Percentiles rank a stretch among this genome's conserved stretches.
Evolutionary conservation across 306 rosid genomes (phyloP).

Genomic region (Chamaecrista fasciculata): DNA sequence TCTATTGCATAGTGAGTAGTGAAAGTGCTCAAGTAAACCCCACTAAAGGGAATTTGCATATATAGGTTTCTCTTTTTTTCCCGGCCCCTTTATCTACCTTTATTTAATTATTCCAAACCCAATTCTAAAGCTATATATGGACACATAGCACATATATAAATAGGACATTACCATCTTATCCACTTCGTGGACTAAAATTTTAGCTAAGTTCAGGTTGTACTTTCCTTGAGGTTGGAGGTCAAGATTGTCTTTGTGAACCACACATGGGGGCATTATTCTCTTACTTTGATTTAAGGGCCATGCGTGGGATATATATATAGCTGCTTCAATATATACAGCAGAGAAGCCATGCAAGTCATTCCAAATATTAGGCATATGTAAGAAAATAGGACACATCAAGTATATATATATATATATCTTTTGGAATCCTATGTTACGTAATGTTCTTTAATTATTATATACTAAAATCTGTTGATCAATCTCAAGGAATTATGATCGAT

Average conservation of each 20-base stretch:
- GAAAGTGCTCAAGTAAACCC: constrained; percentile 61
- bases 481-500: constrained; percentile 35
- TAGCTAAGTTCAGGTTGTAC: neutral
- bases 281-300: constrained; percentile 18
- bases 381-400: constrained; percentile 47
- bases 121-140: constrained; percentile 63
- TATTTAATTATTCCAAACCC: constrained; percentile 92
- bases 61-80: constrained; percentile 36
- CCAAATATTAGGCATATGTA: constrained; percentile 37
- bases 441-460: constrained; percentile 9
- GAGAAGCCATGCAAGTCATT: constrained; percentile 49
- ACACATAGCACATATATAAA: neutral
- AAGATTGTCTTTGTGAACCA: constrained; percentile 24
- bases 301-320: neutral
- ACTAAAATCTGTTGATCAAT: constrained; percentile 37
- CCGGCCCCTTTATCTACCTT: constrained; percentile 36
- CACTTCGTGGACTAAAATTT: neutral
- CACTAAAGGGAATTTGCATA: constrained; percentile 60
- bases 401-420: constrained; percentile 9
- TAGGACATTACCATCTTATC: constrained; percentile 40
- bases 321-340: constrained; percentile 25
- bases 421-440: constrained; percentile 51
- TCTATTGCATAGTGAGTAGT: constrained; percentile 46
- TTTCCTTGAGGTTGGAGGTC: constrained; percentile 20
- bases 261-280: neutral